Evolutionary conservation across 1,284 basidiomycete species (phyloP), one percentile per base, ranked within the genome.

Genomic region (Heterobasidion annosum): DNA sequence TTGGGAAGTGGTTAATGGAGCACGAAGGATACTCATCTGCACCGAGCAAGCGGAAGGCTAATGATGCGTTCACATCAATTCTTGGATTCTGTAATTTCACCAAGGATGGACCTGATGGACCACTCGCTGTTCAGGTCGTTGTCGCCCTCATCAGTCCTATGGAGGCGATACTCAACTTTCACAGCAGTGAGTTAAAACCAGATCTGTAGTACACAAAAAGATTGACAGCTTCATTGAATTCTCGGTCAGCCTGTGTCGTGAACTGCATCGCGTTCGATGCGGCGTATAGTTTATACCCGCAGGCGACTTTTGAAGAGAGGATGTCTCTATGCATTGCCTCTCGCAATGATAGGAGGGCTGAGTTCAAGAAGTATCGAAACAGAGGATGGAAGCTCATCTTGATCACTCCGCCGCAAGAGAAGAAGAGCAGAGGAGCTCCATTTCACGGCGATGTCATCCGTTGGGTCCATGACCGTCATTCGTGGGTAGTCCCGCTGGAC

Each of bases 81-180:
- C 0, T 4, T 25, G 4, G 3, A 25, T 4, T 25, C 25, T 2
- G 4, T 25, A 4, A 25, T 25, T 25, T 25, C 25, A 25, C 25
- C 25, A 25, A 25, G 25, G 25, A 25, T 25, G 25, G 25, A 25
- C 25, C 25, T 25, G 25, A 25, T 3, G 25, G 25, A 0, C 25
- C 25, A 25, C 25, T 25, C 25, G 4, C 25, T 4, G 25, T 25
- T 25, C 25, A 25, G 25, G 25, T 25, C 25, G 25, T 25, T 25
- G 25, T 3, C 25, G 4, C 25, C 3, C 4, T 25, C 25, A 25
- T 25, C 5, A 25, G 3, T 25, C 25, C 73, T 0, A 8, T 78
- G 1, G 64, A 69, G 15, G 58, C 60, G 35, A 68, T 78, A 16
- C 56, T 77, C 3, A 60, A 60, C 6, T 77, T 74, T 51, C 77